Evolutionary conservation across 1,284 basidiomycete genomes (phyloP).

Genomic region (Moesziomyces aphidis): DNA sequence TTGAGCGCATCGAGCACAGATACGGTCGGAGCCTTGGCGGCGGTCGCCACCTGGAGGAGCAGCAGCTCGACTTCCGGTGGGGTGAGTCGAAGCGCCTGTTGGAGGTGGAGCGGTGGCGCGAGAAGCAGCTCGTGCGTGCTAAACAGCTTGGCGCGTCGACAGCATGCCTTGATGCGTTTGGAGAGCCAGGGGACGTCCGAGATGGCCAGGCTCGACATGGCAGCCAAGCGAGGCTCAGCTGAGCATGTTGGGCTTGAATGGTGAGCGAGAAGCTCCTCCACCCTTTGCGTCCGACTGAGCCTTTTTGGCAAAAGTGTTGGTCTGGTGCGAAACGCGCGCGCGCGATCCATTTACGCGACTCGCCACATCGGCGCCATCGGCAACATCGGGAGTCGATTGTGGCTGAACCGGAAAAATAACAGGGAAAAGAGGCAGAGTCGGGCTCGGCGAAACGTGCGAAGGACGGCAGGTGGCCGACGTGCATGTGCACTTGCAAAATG

Average conservation of each 20-base stretch:
- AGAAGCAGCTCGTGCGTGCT: constrained; percentile 43
- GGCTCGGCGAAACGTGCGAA: too few relatives aligned
- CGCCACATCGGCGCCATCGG: background rate
- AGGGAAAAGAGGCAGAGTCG: too few relatives aligned
- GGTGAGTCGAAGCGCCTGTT: constrained; percentile 22
- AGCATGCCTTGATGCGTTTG: constrained; percentile 48
- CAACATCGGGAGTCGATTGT: background rate
- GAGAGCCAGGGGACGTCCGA: constrained; percentile 37
- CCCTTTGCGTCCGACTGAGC: too few relatives aligned
- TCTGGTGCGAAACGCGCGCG: background rate
- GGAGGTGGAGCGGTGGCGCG: constrained; percentile 20
- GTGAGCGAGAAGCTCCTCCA: background rate
- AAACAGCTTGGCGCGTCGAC: constrained; percentile 39
- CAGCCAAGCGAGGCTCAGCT: background rate
- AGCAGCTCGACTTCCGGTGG: constrained; percentile 22
- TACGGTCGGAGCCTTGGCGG: constrained; percentile 19
- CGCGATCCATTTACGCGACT: background rate
- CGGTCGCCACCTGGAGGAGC: constrained; percentile 25
- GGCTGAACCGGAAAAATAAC: too few relatives aligned
- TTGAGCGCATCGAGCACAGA: constrained; percentile 35
- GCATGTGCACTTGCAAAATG: too few relatives aligned
- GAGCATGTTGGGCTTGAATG: background rate
- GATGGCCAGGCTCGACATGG: constrained; percentile 34
- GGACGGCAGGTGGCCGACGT: too few relatives aligned
- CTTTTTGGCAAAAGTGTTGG: constrained; percentile 8